Evolutionary conservation across 75 land plant genomes (phyloP).

Genomic region (Pinus albicaulis): DNA sequence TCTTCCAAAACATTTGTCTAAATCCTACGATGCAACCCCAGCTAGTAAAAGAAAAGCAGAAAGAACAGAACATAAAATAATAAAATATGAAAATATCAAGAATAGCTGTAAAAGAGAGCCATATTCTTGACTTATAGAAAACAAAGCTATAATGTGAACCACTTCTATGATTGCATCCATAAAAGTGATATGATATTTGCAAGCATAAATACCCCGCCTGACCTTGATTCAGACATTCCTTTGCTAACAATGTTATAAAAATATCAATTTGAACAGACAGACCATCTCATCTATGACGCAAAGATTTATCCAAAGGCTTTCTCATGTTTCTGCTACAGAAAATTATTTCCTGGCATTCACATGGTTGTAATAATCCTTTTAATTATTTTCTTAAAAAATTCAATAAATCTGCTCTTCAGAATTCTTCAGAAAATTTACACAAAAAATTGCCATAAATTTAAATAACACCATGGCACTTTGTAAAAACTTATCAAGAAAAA

Average conservation of each 20-base stretch:
- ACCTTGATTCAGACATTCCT: neutral
- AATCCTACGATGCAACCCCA: slow-evolving; percentile 3
- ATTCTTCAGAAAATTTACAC: too few relatives aligned
- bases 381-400: too few relatives aligned
- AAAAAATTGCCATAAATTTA: too few relatives aligned
- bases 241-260: too few relatives aligned
- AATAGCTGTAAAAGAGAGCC: neutral
- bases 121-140: neutral
- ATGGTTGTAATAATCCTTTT: too few relatives aligned
- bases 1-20: neutral
- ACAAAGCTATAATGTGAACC: neutral
- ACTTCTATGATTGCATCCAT: neutral
- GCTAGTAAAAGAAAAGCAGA: too few relatives aligned
- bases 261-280: neutral
- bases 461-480: too few relatives aligned
- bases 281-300: neutral
- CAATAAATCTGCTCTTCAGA: too few relatives aligned
- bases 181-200: slow-evolving; percentile 4
- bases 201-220: neutral
- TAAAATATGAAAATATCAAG: neutral
- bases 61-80: too few relatives aligned
- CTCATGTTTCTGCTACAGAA: neutral
- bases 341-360: too few relatives aligned
- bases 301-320: neutral
- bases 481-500: too few relatives aligned